A percentile compares a stretch with the other conserved stretches of the same genome.
phyloP scores from a whole-genome alignment of 306 rosid species.

The Luffa aegyptiaca region DNA sequence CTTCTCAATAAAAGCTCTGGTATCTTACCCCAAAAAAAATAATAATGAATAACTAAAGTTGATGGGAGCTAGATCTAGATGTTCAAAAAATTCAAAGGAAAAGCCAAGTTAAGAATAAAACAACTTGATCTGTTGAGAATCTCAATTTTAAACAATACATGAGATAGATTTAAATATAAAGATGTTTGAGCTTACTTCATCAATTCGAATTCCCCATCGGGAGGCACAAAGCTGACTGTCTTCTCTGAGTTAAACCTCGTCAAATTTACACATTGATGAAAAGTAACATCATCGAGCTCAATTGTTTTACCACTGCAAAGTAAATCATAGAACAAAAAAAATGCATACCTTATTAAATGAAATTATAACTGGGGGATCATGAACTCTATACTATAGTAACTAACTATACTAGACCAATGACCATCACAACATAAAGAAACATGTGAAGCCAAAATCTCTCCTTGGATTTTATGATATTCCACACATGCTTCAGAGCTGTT shows the following conservation, averaged over 20 bases:
- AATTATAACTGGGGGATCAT: neutral
- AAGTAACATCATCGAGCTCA: slow-evolving; percentile 91
- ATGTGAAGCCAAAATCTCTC: neutral
- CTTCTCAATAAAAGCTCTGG: no score
- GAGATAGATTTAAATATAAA: slow-evolving; percentile 3
- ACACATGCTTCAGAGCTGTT: neutral
- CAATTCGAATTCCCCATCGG: slow-evolving; percentile 93
- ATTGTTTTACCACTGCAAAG: slow-evolving; percentile 87
- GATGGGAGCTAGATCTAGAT: neutral
- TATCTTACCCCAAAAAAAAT: no score
- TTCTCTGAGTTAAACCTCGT: slow-evolving; percentile 89
- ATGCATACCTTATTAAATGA: neutral
- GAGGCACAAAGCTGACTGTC: slow-evolving; percentile 97
- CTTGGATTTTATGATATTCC: neutral
- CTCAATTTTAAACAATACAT: neutral
- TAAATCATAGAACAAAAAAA: slow-evolving; percentile 3
- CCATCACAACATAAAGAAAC: neutral
- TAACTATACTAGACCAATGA: neutral
- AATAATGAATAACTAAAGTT: neutral
- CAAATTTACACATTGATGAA: slow-evolving; percentile 94
- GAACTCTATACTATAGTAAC: neutral
- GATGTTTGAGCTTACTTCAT: slow-evolving; percentile 59
- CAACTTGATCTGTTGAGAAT: neutral
- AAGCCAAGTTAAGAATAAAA: neutral
- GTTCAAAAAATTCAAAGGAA: neutral